Percentiles rank a stretch among this genome's conserved stretches.
These are phyloP conservation scores for Apiospora arundinis DNA, from an alignment of 2,329 filamentous ascomycete genomes.

Conservation along the genomic window DNA sequence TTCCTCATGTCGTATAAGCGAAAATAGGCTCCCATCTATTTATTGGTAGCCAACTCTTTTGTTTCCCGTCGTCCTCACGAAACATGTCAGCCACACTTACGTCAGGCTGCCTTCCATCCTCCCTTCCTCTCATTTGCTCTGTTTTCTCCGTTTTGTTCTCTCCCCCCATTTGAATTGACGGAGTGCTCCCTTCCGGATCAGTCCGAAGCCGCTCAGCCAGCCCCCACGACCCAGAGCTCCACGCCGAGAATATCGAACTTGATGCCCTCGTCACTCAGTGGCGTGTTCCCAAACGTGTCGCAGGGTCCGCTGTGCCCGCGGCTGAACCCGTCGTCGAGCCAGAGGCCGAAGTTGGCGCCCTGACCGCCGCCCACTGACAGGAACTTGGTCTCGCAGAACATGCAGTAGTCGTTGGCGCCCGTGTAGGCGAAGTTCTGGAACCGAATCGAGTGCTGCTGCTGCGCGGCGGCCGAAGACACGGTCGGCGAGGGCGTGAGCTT, in stretches of 20 bases:
- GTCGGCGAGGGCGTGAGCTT: slow-evolving; percentile 29
- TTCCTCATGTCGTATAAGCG: not conserved
- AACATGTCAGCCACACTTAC: not conserved
- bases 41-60: not conserved
- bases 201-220: slow-evolving; percentile 23
- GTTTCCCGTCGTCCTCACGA: not conserved
- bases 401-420: slow-evolving; percentile 95
- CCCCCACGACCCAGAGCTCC: slow-evolving; percentile 90
- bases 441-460: slow-evolving; percentile 71
- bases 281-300: slow-evolving; percentile 94
- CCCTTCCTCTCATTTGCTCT: not conserved
- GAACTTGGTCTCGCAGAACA: slow-evolving; percentile 87
- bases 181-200: too few species aligned
- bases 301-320: slow-evolving; percentile 83
- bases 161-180: not conserved
- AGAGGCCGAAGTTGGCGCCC: slow-evolving; percentile 90
- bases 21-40: not conserved
- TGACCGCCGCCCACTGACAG: slow-evolving; percentile 76
- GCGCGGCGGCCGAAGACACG: slow-evolving; percentile 35
- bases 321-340: slow-evolving; percentile 87
- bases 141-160: not conserved
- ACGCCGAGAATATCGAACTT: slow-evolving; percentile 93
- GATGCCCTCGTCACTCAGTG: slow-evolving; percentile 87
- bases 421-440: slow-evolving; percentile 98
- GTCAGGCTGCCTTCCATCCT: not conserved